Conservation (phyloP, 805 yeast species). For the Ogataea zsoltii region DNA sequence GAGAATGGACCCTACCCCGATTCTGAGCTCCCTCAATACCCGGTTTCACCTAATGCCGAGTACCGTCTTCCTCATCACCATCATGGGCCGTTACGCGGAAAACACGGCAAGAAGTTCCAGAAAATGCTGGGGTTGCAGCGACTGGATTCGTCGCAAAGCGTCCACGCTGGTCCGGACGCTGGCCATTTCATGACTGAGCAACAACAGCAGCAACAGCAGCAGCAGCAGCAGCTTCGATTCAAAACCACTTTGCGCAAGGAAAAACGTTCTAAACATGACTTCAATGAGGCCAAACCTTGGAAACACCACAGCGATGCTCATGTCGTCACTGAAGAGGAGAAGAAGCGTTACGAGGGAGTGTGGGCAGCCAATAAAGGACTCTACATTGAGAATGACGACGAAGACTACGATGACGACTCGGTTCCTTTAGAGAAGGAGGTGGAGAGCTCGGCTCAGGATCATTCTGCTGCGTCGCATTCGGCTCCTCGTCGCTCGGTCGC, state of each 20-base stretch:
- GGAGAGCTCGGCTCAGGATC: too few species aligned
- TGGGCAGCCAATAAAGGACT: slow-evolving; percentile 88
- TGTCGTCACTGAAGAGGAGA: slow-evolving; percentile 57
- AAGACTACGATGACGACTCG: slow-evolving; percentile 3
- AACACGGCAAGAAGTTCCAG: slow-evolving; percentile 23
- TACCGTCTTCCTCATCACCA: slow-evolving; percentile 23
- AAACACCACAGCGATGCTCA: slow-evolving; percentile 69
- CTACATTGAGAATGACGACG: slow-evolving; percentile 38
- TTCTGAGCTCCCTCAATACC: slow-evolving; percentile 24
- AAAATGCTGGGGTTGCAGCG: slow-evolving; percentile 24
- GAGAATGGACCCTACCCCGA: background rate
- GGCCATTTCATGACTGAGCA: background rate
- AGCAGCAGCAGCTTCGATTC: slow-evolving; percentile 40
- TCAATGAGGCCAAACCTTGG: slow-evolving; percentile 94
- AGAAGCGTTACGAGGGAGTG: slow-evolving; percentile 87
- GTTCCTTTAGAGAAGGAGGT: background rate
- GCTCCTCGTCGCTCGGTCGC: slow-evolving; percentile 1
- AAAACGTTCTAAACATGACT: slow-evolving; percentile 37
- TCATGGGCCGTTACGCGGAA: slow-evolving; percentile 26
- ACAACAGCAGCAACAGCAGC: slow-evolving; percentile 1
- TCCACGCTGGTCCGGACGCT: background rate
- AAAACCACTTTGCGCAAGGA: slow-evolving; percentile 53
- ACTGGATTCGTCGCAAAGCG: slow-evolving; percentile 13
- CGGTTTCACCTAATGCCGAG: slow-evolving; percentile 17
- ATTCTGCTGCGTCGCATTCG: background rate